phyloP scores from a whole-genome alignment of 495 filamentous ascomycete species.

The Daldinia grandis region DNA sequence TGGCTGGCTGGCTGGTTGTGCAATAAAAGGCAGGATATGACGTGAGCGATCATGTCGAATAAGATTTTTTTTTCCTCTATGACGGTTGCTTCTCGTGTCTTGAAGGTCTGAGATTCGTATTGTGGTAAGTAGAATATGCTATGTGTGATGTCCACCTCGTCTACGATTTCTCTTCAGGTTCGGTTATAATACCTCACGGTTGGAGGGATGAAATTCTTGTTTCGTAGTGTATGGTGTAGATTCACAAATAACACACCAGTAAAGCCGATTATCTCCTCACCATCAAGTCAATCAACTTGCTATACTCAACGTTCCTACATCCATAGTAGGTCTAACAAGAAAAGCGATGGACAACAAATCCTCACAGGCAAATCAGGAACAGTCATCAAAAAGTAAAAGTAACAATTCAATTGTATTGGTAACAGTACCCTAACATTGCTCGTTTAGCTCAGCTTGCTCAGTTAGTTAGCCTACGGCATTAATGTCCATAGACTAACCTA shows the following conservation, averaged over 20 bases:
- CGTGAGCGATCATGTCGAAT: constrained; percentile 12
- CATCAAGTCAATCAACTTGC: too few relatives aligned
- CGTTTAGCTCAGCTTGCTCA: not conserved
- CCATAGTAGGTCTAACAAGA: not conserved
- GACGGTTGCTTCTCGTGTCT: not conserved
- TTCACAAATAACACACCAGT: too few relatives aligned
- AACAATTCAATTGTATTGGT: constrained; percentile 1
- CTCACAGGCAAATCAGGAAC: not conserved
- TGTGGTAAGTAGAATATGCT: not conserved
- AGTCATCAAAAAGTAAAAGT: not conserved
- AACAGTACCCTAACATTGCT: not conserved
- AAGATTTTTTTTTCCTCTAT: not conserved
- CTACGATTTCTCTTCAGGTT: not conserved
- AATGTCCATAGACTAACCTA: not conserved
- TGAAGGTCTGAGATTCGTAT: not conserved
- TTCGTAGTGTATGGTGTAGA: too few relatives aligned
- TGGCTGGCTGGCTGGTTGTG: not conserved
- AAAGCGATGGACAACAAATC: too few relatives aligned
- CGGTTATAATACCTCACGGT: too few relatives aligned
- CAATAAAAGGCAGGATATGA: not conserved
- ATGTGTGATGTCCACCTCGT: not conserved
- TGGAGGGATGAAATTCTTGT: too few relatives aligned
- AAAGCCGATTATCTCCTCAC: too few relatives aligned
- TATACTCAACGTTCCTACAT: not conserved
- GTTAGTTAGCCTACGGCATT: not conserved